Evolutionary conservation across 2,329 filamentous ascomycete genomes (phyloP).

Genomic region (Trichoderma brevicompactum): DNA sequence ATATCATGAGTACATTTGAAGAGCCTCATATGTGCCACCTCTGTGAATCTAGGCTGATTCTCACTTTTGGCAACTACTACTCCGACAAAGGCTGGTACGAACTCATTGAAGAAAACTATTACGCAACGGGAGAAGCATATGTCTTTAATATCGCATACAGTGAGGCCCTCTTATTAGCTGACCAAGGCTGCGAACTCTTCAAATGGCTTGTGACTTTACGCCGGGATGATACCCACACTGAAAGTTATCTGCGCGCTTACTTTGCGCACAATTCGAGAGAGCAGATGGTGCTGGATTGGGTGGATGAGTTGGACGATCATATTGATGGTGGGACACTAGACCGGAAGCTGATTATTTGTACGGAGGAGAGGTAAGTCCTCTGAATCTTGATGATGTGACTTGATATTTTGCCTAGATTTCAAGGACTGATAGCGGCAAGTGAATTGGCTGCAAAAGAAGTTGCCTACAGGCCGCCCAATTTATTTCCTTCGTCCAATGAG

Average conservation of each 20-base stretch:
- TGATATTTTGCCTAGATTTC: neutral
- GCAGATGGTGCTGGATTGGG: conserved; percentile 21
- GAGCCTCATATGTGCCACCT: conserved; percentile 13
- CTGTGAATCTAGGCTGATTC: neutral
- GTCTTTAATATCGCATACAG: conserved; percentile 15
- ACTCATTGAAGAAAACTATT: conserved; percentile 19
- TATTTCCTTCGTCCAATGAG: neutral
- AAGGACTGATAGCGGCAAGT: neutral
- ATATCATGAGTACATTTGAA: neutral
- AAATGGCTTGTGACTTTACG: conserved; percentile 9
- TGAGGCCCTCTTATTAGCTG: conserved; percentile 1
- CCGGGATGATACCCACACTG: conserved; percentile 6
- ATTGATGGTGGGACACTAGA: conserved; percentile 13
- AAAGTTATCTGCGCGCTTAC: conserved; percentile 12
- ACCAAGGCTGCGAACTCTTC: conserved; percentile 12
- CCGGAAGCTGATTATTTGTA: conserved; percentile 10
- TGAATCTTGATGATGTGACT: neutral
- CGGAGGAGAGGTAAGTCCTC: neutral
- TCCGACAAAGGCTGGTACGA: conserved; percentile 13
- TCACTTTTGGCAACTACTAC: conserved; percentile 23
- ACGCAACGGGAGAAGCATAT: conserved; percentile 18
- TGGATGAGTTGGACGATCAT: conserved; percentile 11
- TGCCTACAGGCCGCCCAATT: neutral
- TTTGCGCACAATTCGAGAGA: conserved; percentile 19
- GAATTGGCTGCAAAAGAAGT: conserved; percentile 15